Evolutionary conservation across 2,329 filamentous ascomycete species (phyloP).

Genomic region (Claviceps quebecensis): DNA sequence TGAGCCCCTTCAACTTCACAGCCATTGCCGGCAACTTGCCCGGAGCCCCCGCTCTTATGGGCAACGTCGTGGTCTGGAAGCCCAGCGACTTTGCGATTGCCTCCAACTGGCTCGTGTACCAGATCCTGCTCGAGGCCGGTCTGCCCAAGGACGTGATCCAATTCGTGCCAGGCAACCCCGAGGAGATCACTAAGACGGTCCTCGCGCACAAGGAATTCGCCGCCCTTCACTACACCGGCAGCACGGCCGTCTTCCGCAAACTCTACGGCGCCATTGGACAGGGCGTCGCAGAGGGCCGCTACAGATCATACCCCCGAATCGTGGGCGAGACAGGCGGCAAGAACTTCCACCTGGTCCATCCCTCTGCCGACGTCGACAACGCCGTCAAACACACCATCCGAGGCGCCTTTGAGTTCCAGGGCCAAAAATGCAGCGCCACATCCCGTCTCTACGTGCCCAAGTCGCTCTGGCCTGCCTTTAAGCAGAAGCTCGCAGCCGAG

Average conservation of each 20-base stretch:
- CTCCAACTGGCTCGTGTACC: slow-evolving; percentile 83
- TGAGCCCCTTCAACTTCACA: slow-evolving; percentile 95
- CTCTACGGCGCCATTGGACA: slow-evolving; percentile 77
- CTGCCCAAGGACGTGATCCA: slow-evolving; percentile 83
- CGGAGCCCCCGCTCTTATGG: slow-evolving; percentile 71
- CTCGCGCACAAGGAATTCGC: slow-evolving; percentile 70
- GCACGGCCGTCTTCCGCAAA: slow-evolving; percentile 78
- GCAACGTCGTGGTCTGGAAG: slow-evolving; percentile 95
- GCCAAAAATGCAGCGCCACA: slow-evolving; percentile 81
- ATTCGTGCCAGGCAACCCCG: slow-evolving; percentile 80
- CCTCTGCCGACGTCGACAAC: slow-evolving; percentile 62
- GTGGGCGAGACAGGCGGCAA: slow-evolving; percentile 87
- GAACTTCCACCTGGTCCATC: slow-evolving; percentile 81
- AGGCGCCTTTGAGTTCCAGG: slow-evolving; percentile 81
- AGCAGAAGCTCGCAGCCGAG: slow-evolving; percentile 51
- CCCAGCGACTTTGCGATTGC: slow-evolving; percentile 79
- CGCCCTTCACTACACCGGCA: slow-evolving; percentile 89
- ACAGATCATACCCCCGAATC: slow-evolving; percentile 73
- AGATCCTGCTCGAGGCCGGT: slow-evolving; percentile 82
- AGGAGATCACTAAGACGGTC: slow-evolving; percentile 65
- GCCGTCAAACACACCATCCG: slow-evolving; percentile 72
- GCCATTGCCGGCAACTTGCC: slow-evolving; percentile 83
- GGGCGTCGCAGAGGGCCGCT: slow-evolving; percentile 68
- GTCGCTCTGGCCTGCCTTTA: slow-evolving; percentile 61
- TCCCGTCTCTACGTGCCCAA: slow-evolving; percentile 66